Evolutionary conservation across 2,329 filamentous ascomycete species (phyloP), one percentile per base, ranked within the genome.

Genomic region (Fusarium buxicola): DNA sequence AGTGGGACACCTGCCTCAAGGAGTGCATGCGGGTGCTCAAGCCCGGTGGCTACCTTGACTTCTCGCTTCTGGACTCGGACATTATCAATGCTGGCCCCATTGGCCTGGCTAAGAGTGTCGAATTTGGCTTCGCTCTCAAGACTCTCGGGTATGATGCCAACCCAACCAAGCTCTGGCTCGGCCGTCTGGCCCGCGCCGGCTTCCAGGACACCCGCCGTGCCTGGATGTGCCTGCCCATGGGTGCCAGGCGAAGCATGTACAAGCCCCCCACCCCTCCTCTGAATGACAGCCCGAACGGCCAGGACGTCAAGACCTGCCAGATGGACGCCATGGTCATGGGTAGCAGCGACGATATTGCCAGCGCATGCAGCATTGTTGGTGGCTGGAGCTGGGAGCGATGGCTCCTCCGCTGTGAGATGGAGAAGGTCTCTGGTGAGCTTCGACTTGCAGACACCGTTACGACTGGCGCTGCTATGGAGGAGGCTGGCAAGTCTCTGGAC

Each of bases 311-410:
- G 48, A 81, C 80, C 10, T 77, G 83, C 58, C 81, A 84, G 65
- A 81, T 87, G 65, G 88, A 92, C 61, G 88, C 89, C 15, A 83
- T 86, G 73, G 81, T 87, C 1, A 78, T 75, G 66, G 91, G 91
- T 8, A 90, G 85, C 69, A 92, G 90, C 0, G 86, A 88, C 45
- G 86, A 88, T 72, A 86, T 89, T 12, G 91, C 92, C 2, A 88
- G 86, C 68, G 82, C 97, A 65, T 90, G 91, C 11, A 94, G 94
- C 16, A 79, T 98, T 35, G 87, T 94, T 1, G 95, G 92, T 5
- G 89, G 90, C 24, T 95, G 93, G 89, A 89, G 89, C 74, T 99
- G 94, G 94, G 95, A 99, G 84, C 91, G 92, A 75, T 99, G 95
- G 95, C 85, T 98, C 75, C 80, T 97, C 66, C 92, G 92, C 72